Conservation (phyloP, 2,329 filamentous ascomycete genomes). For the Botrytis porri region DNA sequence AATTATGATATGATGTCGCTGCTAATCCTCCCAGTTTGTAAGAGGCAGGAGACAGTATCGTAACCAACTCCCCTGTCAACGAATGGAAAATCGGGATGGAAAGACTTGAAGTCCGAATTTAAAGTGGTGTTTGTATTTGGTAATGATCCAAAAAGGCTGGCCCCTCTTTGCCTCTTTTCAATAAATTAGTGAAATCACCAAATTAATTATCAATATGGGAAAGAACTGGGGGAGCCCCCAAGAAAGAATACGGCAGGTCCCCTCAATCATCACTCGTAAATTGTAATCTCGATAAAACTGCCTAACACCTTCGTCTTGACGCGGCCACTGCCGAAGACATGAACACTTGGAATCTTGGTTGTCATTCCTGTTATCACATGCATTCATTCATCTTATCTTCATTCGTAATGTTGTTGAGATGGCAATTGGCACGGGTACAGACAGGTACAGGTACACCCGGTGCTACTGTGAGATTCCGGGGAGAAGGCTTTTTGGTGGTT, state of each 20-base stretch:
- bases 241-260: conserved; percentile 1
- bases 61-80: neutral
- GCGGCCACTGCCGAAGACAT: neutral
- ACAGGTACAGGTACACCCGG: neutral
- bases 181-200: neutral
- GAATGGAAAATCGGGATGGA: too few species aligned
- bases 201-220: neutral
- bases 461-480: neutral
- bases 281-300: neutral
- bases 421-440: neutral
- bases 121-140: neutral
- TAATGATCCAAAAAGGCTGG: conserved; percentile 5
- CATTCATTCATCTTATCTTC: conserved; percentile 2
- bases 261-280: neutral
- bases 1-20: neutral
- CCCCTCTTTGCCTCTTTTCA: conserved; percentile 6
- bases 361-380: conserved; percentile 1
- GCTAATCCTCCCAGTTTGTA: neutral
- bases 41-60: neutral
- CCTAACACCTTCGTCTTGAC: neutral
- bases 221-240: neutral
- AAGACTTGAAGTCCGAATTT: neutral
- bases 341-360: neutral
- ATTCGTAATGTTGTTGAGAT: neutral
- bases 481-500: neutral